phyloP scores from a whole-genome alignment of 768 basidiomycete species.

The Tulasnella sp. region DNA sequence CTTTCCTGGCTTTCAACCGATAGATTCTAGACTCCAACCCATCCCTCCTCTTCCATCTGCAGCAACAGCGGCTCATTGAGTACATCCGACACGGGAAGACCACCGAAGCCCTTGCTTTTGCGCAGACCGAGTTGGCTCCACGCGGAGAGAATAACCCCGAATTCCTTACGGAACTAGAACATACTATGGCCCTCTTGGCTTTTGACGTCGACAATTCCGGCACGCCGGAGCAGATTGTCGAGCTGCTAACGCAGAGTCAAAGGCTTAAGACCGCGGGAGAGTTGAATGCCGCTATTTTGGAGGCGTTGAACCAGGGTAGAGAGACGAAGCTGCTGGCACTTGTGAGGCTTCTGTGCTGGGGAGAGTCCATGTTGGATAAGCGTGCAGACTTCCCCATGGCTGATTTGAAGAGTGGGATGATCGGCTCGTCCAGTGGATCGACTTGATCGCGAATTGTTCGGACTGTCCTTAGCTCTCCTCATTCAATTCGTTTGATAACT shows the following conservation, averaged over 20 bases:
- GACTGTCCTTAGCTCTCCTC: neutral
- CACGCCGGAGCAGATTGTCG: constrained; percentile 53
- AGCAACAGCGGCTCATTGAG: constrained; percentile 94
- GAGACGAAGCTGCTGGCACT: constrained; percentile 81
- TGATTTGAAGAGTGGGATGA: constrained; percentile 15
- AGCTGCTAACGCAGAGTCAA: constrained; percentile 75
- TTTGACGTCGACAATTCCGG: constrained; percentile 27
- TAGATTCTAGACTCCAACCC: constrained; percentile 97
- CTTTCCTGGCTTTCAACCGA: neutral
- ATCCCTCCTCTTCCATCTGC: constrained; percentile 85
- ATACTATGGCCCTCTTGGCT: constrained; percentile 81
- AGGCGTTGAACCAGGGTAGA: constrained; percentile 81
- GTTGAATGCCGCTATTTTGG: constrained; percentile 91
- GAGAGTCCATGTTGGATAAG: constrained; percentile 64
- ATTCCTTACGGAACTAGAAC: constrained; percentile 83
- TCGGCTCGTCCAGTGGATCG: neutral
- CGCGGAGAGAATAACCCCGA: constrained; percentile 92
- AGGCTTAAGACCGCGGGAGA: constrained; percentile 91
- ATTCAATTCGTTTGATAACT: neutral
- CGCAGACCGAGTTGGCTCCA: constrained; percentile 87
- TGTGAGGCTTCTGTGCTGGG: constrained; percentile 79
- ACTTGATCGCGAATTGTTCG: neutral
- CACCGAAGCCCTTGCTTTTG: constrained; percentile 74
- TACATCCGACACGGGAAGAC: constrained; percentile 75
- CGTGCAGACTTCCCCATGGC: constrained; percentile 58